These are phyloP conservation scores for Xylaria nigripes DNA, from an alignment of 495 filamentous ascomycete species.

Conservation along the genomic window DNA sequence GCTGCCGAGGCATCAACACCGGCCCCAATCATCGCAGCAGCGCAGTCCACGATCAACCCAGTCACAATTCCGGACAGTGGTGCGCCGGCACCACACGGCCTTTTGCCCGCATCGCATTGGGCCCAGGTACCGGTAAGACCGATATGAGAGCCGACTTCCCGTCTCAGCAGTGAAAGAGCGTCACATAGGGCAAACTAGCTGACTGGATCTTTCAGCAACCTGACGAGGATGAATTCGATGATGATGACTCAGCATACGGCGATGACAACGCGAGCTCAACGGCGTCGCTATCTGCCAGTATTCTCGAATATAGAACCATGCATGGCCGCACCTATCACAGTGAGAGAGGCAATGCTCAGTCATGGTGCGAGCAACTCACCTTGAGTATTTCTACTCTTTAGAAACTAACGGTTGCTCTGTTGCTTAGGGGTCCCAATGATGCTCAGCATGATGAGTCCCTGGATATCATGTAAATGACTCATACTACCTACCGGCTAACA, in stretches of 20 bases:
- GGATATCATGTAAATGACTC: constrained; percentile 26
- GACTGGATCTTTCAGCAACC: not conserved
- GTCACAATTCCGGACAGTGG: not conserved
- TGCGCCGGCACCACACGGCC: not conserved
- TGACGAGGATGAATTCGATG: constrained; percentile 15
- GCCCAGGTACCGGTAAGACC: constrained; percentile 12
- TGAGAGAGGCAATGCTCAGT: constrained; percentile 24
- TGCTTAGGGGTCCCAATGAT: constrained; percentile 30
- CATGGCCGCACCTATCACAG: constrained; percentile 36
- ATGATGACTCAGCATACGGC: constrained; percentile 23
- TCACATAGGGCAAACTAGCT: too few species aligned
- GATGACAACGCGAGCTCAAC: constrained; percentile 30
- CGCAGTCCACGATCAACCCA: too few species aligned
- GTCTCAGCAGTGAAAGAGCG: too few species aligned
- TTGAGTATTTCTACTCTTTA: not conserved
- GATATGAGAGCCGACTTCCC: not conserved
- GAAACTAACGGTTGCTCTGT: not conserved
- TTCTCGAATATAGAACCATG: constrained; percentile 36
- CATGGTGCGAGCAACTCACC: constrained; percentile 20
- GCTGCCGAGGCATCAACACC: not conserved
- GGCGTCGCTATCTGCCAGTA: constrained; percentile 36
- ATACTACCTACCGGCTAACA: not conserved
- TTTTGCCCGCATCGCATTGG: constrained; percentile 28
- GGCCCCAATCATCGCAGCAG: not conserved
- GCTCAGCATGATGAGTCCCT: constrained; percentile 27